phyloP scores from a whole-genome alignment of 2,329 filamentous ascomycete genomes.

The Sarocladium strictum region DNA sequence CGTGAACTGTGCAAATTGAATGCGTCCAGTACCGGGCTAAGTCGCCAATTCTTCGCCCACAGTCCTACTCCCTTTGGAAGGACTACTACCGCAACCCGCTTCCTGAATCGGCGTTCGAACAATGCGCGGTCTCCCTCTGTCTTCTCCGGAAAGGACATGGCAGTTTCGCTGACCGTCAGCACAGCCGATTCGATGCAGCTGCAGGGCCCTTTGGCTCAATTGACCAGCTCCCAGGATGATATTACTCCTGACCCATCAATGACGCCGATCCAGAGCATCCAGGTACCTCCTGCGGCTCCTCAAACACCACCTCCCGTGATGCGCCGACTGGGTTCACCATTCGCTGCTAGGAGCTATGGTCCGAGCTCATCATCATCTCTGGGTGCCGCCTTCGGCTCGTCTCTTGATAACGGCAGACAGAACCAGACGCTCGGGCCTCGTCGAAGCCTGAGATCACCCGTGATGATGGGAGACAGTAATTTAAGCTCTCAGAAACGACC shows the following conservation, averaged over 20 bases:
- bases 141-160: slow-evolving; percentile 58
- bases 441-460: slow-evolving; percentile 47
- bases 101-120: slow-evolving; percentile 42
- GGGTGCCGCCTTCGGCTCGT: slow-evolving; percentile 28
- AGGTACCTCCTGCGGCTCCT: not conserved
- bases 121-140: slow-evolving; percentile 39
- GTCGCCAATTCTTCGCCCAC: slow-evolving; percentile 40
- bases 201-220: slow-evolving; percentile 53
- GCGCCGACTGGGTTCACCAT: slow-evolving; percentile 46
- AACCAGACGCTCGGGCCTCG: slow-evolving; percentile 44
- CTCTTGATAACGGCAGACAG: slow-evolving; percentile 31
- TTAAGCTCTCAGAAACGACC: slow-evolving; percentile 51
- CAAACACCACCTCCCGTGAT: slow-evolving; percentile 10
- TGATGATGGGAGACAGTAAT: slow-evolving; percentile 43
- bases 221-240: slow-evolving; percentile 39
- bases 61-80: slow-evolving; percentile 53
- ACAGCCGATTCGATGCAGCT: slow-evolving; percentile 61
- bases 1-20: slow-evolving; percentile 56
- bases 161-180: slow-evolving; percentile 55
- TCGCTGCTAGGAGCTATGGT: slow-evolving; percentile 53
- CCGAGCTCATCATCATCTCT: slow-evolving; percentile 51
- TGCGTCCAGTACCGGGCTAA: slow-evolving; percentile 37
- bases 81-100: slow-evolving; percentile 33
- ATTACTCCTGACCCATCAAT: slow-evolving; percentile 12
- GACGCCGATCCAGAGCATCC: not conserved